phyloP scores from a whole-genome alignment of 1,139 yeast species.

The Magnusiomyces magnusii region DNA sequence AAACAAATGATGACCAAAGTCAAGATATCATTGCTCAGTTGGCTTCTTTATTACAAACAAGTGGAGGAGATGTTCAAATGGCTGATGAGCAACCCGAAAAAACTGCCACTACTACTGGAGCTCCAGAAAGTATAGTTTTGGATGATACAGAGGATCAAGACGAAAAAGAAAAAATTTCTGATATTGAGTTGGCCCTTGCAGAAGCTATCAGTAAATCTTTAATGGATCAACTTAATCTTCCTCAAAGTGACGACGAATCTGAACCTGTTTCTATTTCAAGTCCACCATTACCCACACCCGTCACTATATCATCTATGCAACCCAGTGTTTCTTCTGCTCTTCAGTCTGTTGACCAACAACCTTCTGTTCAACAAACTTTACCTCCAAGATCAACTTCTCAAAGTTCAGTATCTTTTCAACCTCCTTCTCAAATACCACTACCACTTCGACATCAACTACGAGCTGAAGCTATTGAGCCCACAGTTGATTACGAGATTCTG shows the following conservation, averaged over 20 bases:
- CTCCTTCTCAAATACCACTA: background rate
- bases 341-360: background rate
- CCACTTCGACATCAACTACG: background rate
- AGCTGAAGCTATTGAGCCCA: background rate
- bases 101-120: background rate
- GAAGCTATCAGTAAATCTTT: conserved; percentile 7
- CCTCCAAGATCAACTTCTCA: background rate
- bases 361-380: background rate
- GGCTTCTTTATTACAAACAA: conserved; percentile 14
- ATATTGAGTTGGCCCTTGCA: conserved; percentile 3
- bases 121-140: background rate
- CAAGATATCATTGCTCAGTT: conserved; percentile 15
- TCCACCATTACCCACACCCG: background rate
- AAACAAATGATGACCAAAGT: conserved; percentile 6
- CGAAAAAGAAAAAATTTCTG: background rate
- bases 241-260: conserved; percentile 2
- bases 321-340: background rate
- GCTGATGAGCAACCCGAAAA: background rate
- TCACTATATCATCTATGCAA: background rate
- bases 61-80: conserved; percentile 6
- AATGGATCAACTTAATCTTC: conserved; percentile 9
- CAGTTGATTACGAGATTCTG: background rate
- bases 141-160: background rate
- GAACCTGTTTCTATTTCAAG: background rate
- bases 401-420: background rate